Evolutionary conservation across 768 basidiomycete genomes (phyloP).

Genomic region (Trametes sanguinea): DNA sequence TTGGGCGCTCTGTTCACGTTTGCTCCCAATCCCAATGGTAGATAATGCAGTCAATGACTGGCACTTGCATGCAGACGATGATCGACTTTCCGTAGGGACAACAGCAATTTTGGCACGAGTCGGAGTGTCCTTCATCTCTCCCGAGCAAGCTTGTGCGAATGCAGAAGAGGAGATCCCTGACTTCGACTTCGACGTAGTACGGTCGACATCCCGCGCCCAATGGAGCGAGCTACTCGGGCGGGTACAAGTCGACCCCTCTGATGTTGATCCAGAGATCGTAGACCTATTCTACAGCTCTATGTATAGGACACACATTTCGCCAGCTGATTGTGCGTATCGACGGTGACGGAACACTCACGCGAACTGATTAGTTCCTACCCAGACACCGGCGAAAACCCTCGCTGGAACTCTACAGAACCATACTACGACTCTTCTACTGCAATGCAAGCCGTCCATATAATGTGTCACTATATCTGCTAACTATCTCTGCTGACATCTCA

Average conservation of each 20-base stretch:
- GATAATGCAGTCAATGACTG: background rate
- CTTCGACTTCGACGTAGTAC: slow-evolving; percentile 55
- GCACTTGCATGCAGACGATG: background rate
- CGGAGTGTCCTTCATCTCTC: slow-evolving; percentile 64
- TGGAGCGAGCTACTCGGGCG: slow-evolving; percentile 65
- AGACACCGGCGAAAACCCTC: slow-evolving; percentile 67
- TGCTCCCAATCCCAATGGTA: slow-evolving; percentile 39
- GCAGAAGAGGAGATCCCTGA: slow-evolving; percentile 62
- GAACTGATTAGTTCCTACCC: background rate
- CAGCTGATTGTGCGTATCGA: slow-evolving; percentile 56
- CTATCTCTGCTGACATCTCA: background rate
- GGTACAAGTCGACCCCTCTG: slow-evolving; percentile 51
- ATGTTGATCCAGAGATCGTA: slow-evolving; percentile 49
- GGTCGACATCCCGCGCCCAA: slow-evolving; percentile 41
- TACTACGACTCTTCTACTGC: slow-evolving; percentile 71
- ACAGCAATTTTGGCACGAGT: slow-evolving; percentile 58
- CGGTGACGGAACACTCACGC: background rate
- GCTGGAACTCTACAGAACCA: slow-evolving; percentile 63
- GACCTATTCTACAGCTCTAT: slow-evolving; percentile 63
- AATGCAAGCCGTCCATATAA: slow-evolving; percentile 44
- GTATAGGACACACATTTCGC: slow-evolving; percentile 63
- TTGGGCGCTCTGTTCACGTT: slow-evolving; percentile 58
- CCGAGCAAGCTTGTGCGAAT: slow-evolving; percentile 59
- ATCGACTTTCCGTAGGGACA: background rate
- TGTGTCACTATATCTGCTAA: background rate